These are phyloP conservation scores for Russula sp. DNA, from an alignment of 768 basidiomycete species.

Conservation along the genomic window DNA sequence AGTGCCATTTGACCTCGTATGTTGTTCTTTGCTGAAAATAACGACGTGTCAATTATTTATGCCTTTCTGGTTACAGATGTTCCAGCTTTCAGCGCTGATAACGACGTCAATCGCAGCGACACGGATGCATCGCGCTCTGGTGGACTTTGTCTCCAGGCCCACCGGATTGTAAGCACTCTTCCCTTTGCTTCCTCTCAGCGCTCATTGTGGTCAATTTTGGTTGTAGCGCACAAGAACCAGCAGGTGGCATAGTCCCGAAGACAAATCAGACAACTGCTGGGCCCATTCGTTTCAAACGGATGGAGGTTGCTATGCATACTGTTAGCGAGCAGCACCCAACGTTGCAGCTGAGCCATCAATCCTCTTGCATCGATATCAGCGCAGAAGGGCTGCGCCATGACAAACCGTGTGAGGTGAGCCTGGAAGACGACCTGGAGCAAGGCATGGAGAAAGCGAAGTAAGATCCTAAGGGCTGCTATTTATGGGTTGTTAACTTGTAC, in stretches of 20 bases:
- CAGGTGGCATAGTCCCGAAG: too few relatives aligned
- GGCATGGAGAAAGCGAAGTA: too few relatives aligned
- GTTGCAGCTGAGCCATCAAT: background rate
- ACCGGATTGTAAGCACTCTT: background rate
- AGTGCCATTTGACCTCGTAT: background rate
- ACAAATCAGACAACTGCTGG: background rate
- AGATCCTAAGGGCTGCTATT: too few relatives aligned
- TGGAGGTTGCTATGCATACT: background rate
- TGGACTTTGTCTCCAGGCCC: background rate
- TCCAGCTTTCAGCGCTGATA: background rate
- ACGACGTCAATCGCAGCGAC: background rate
- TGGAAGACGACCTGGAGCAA: too few relatives aligned
- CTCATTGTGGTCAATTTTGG: background rate
- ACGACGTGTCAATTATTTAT: too few relatives aligned
- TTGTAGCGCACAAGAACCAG: too few relatives aligned
- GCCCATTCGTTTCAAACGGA: background rate
- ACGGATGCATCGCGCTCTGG: background rate
- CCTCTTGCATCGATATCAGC: too few relatives aligned
- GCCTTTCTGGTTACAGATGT: background rate
- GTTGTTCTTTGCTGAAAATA: background rate
- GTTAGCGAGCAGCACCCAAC: background rate
- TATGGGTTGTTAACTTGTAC: too few relatives aligned
- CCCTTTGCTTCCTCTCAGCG: background rate
- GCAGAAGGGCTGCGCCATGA: too few relatives aligned
- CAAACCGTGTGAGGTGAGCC: too few relatives aligned